Base-by-base conservation (phyloP, 2,329 filamentous ascomycete species). In the Dichotomopilus funicola region DNA sequence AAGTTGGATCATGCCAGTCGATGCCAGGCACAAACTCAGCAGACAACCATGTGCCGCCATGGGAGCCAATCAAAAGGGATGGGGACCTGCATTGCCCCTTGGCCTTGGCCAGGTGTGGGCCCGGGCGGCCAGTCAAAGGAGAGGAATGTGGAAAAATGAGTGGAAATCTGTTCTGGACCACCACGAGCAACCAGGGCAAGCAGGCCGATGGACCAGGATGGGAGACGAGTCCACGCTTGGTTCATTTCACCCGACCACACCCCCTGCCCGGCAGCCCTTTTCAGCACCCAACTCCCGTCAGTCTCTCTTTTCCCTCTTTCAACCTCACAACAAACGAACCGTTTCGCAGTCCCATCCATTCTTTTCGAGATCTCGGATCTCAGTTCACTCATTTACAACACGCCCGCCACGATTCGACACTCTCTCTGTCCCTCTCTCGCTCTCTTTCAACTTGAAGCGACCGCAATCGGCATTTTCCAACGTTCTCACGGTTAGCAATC, bases 361-460 rank as follows among this genome's bases (percentile, higher is more conserved):
- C 63, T 37, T 63, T 61, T 60, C 45, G 62, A 64, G 63, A 63
- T 64, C 62, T 61, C 51, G 60, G 49, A 63, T 65, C 63, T 64
- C 63, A 52, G 52, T 59, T 57, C 63, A 57, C 61, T 65, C 63
- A 27, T 65, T 65, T 58, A 10, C 45, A 47, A 55, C 54, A 31
- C 12, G 47, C 19, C 33, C 46, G 53, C 54, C 55, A 55, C 51
- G 49, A 59, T 52, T 55, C 51, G 27, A 13, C 53, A 56, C 54
- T 46, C 43, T 33, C 50, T 37, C 41, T n/a, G 19, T 27, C 19
- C 19, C 19, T 27, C 19, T 27, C 19, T 27, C 19, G 19, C 19
- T 27, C 19, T 27, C 19, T 27, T 27, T 27, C 19, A 27, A 27
- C 19, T 27, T 27, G 19, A 27, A 27, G 19, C 19, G 19, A 27